Evolutionary conservation across 805 yeast genomes (phyloP).

Genomic region (Yamadazyma laniorum): DNA sequence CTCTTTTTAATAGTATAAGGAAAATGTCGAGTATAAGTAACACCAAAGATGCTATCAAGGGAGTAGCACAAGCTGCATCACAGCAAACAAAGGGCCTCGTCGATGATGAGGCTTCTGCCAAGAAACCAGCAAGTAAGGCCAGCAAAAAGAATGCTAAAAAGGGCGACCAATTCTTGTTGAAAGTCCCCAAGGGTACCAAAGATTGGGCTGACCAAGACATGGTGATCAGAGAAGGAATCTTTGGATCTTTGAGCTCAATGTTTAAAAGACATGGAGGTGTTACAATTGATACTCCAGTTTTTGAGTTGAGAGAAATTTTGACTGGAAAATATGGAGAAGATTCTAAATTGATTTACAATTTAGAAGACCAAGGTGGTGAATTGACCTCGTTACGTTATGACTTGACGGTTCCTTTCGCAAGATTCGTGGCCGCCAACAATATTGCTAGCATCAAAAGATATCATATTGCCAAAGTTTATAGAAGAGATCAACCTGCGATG

Average conservation of each 20-base stretch:
- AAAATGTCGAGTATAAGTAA: conserved; percentile 4
- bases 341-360: conserved; percentile 90
- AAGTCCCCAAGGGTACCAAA: conserved; percentile 95
- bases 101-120: conserved; percentile 3
- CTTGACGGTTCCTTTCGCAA: conserved; percentile 96
- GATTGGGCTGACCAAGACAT: conserved; percentile 99
- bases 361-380: conserved; percentile 99
- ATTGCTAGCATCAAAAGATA: conserved; percentile 86
- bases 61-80: conserved; percentile 1
- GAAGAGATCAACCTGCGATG: conserved; percentile 99
- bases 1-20: conserved; percentile 4
- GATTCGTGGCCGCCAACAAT: conserved; percentile 95
- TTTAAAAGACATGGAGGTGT: conserved; percentile 98
- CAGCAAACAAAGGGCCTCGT: conserved; percentile 7
- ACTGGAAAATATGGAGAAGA: conserved; percentile 99
- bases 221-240: conserved; percentile 89
- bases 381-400: conserved; percentile 93
- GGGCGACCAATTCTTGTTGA: conserved; percentile 63
- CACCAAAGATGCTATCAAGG: conserved; percentile 3
- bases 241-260: conserved; percentile 63
- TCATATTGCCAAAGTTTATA: conserved; percentile 96
- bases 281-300: conserved; percentile 97
- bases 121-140: conserved; percentile 16
- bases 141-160: conserved; percentile 15
- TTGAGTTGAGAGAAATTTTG: conserved; percentile 90